Conservation (phyloP, 352 stramenopile genomes). For the Globisporangium viniferum region DNA sequence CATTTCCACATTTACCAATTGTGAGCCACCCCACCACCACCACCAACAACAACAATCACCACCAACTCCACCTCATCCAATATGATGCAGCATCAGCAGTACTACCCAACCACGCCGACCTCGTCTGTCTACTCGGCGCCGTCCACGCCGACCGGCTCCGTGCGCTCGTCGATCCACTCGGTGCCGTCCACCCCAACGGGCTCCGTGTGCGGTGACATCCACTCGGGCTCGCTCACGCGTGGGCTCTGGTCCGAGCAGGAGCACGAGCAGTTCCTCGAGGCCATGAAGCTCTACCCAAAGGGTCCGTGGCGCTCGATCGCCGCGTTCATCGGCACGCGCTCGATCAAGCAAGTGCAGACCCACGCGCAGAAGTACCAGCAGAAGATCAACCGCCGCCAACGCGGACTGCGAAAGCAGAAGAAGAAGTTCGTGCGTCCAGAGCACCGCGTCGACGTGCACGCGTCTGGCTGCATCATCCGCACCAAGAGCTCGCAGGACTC, state of each 20-base stretch:
- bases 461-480: conserved; percentile 62
- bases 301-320: conserved; percentile 76
- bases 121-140: conserved; percentile 6
- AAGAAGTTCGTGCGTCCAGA: conserved; percentile 74
- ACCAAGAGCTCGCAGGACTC: conserved; percentile 38
- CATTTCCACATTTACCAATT: conserved; percentile 12
- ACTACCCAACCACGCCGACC: not conserved
- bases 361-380: conserved; percentile 87
- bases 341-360: conserved; percentile 82
- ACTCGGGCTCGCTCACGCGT: conserved; percentile 38
- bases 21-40: not conserved
- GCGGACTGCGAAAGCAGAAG: conserved; percentile 81
- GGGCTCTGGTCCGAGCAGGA: conserved; percentile 75
- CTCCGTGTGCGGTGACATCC: conserved; percentile 13
- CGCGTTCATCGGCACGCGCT: conserved; percentile 69
- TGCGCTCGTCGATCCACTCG: conserved; percentile 3
- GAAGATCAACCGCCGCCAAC: conserved; percentile 78
- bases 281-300: conserved; percentile 77
- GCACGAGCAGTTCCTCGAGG: conserved; percentile 80
- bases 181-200: conserved; percentile 12
- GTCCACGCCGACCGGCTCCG: conserved; percentile 5
- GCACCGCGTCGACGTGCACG: conserved; percentile 67
- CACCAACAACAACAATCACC: not conserved
- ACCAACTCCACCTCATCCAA: not conserved
- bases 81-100: conserved; percentile 1